Base-by-base conservation (phyloP, 176 grass and related monocot genomes). In the Triticum urartu region DNA sequence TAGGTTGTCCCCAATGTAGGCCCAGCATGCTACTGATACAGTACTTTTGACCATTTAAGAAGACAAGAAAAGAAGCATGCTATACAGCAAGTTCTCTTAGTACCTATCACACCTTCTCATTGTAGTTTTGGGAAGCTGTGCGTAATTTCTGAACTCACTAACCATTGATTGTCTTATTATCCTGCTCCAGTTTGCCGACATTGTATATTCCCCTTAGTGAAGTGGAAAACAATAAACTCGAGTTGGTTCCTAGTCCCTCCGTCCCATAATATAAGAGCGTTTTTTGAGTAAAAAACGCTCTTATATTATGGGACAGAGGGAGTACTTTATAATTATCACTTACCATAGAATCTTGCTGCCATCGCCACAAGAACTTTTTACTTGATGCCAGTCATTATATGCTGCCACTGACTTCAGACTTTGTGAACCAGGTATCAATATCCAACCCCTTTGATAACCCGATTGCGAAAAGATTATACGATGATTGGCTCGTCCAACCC, bases 401-500 rank as follows among this genome's bases (percentile, higher is more conserved):
- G 58, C 35, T 74, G 30, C 12, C 65, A 58, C 59, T 90, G 12
- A 72, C 63, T 34, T 42, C 14, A 54, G 63, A 68, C 64, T 47
- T 71, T 78, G 17, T 89, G 4, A 85, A 52, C 34, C 81, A 99
- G 97, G 90, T 99, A 48, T 70, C 81, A 36, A 61, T 94, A 77
- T 90, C 90, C 0, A 35, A 85, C 69, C 97, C 97, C 30, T 92
- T 91, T 21, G 77, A 90, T 48, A 99, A 99, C 78, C 94, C 92
- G n/a, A 79, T 99, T 7, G 67, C 68, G 1, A 96, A 91, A 71
- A 88, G 56, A 69, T 83, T 99, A 85, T 99, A 99, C 5, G 79
- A 94, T 0, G 97, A 99, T 34, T 99, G 97, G 97, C 88, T 99
- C 34, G 90, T 83, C 15, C 75, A 96, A 42, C 97, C 97, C 82